Evolutionary conservation across 2,329 filamentous ascomycete species (phyloP).

Genomic region (Beauveria pseudobassiana): DNA sequence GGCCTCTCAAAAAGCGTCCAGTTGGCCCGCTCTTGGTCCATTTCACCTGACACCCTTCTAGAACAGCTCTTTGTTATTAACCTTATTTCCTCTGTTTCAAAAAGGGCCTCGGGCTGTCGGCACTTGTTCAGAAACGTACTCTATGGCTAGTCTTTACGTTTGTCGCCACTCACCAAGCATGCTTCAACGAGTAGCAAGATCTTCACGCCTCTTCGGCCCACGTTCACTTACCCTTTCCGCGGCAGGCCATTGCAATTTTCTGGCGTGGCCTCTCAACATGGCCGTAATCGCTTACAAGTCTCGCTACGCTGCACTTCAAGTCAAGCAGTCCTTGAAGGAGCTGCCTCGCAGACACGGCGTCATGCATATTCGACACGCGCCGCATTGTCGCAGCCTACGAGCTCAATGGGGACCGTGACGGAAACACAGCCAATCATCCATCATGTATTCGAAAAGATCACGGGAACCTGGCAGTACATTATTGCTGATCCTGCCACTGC

Average conservation of each 20-base stretch:
- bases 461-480: constrained; percentile 54
- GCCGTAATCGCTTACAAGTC: not conserved
- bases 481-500: constrained; percentile 45
- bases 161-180: not conserved
- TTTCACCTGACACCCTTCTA: not conserved
- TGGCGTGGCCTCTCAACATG: not conserved
- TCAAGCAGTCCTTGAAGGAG: too few relatives aligned
- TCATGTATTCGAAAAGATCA: constrained; percentile 30
- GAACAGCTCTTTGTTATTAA: not conserved
- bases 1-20: not conserved
- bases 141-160: not conserved
- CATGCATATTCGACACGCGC: not conserved
- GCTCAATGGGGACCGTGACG: not conserved
- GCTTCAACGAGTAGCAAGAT: not conserved
- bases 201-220: not conserved
- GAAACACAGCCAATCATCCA: constrained; percentile 20
- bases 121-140: not conserved
- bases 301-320: not conserved
- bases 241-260: not conserved
- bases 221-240: not conserved
- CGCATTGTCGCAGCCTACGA: not conserved
- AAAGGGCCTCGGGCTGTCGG: too few relatives aligned
- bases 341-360: not conserved
- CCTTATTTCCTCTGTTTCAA: too few relatives aligned
- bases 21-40: not conserved